Conservation (phyloP, 768 basidiomycete species). For the Termitomyces sp. region DNA sequence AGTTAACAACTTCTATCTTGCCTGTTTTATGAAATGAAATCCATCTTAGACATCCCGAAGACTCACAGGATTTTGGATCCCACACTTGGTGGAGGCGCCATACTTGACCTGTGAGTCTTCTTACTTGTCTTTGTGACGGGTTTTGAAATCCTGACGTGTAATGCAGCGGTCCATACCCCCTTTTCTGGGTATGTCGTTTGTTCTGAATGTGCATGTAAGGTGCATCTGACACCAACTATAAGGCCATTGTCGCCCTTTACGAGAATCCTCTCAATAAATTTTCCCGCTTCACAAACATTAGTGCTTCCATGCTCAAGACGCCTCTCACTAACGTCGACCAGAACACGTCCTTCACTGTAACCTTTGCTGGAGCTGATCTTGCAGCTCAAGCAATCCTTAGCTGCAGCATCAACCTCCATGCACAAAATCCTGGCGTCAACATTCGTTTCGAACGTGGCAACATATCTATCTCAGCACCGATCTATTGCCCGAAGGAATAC, state of each 20-base stretch:
- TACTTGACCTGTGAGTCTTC: conserved; percentile 71
- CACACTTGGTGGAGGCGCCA: conserved; percentile 71
- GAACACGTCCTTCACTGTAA: conserved; percentile 70
- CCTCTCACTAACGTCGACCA: conserved; percentile 74
- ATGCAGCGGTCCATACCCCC: conserved; percentile 71
- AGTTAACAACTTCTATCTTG: conserved; percentile 17
- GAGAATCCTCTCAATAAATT: conserved; percentile 73
- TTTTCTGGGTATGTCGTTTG: conserved; percentile 58
- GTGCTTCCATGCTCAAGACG: conserved; percentile 73
- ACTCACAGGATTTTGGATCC: conserved; percentile 80
- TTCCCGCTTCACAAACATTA: conserved; percentile 51
- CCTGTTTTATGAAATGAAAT: neutral
- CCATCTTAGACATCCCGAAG: conserved; percentile 48
- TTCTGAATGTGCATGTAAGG: neutral
- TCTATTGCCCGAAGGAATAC: conserved; percentile 63
- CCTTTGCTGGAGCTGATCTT: conserved; percentile 55
- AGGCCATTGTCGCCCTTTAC: conserved; percentile 77
- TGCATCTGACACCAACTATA: neutral
- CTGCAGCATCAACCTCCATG: conserved; percentile 56
- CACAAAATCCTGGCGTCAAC: conserved; percentile 45
- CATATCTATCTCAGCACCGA: conserved; percentile 59
- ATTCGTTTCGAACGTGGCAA: conserved; percentile 75
- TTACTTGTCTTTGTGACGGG: neutral
- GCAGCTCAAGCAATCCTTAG: conserved; percentile 69
- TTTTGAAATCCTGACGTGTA: neutral